These are phyloP conservation scores for Sarocladium brachiariae DNA, from an alignment of 2,329 filamentous ascomycete species.

Conservation along the genomic window DNA sequence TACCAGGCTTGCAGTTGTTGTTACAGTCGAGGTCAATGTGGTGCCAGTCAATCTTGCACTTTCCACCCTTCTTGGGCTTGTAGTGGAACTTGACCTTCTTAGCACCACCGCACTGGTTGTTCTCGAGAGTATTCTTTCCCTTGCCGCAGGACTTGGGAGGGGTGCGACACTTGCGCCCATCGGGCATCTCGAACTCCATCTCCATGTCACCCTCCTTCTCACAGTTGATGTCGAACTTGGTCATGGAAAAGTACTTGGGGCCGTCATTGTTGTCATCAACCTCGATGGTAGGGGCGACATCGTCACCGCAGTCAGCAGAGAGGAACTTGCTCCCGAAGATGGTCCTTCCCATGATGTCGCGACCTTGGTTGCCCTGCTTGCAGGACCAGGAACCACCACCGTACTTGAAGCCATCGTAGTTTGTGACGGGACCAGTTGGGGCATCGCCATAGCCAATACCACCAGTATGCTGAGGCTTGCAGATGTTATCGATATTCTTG, in stretches of 20 bases:
- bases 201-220: conserved; percentile 73
- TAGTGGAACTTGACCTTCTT: conserved; percentile 69
- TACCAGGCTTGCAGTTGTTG: conserved; percentile 20
- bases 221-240: conserved; percentile 63
- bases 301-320: conserved; percentile 36
- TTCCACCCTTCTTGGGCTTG: conserved; percentile 45
- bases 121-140: conserved; percentile 58
- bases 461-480: conserved; percentile 57
- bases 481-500: conserved; percentile 68
- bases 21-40: conserved; percentile 68
- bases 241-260: conserved; percentile 63
- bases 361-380: conserved; percentile 42
- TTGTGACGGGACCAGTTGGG: conserved; percentile 26
- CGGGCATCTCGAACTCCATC: conserved; percentile 82
- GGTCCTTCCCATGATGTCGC: conserved; percentile 33
- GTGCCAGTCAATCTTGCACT: conserved; percentile 68
- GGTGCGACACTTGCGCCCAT: conserved; percentile 77
- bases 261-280: conserved; percentile 3
- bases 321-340: conserved; percentile 24
- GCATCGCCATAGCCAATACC: conserved; percentile 66
- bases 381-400: conserved; percentile 60
- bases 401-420: conserved; percentile 47
- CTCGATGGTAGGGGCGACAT: conserved; percentile 29
- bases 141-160: conserved; percentile 55
- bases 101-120: conserved; percentile 89